A percentile compares a stretch with the other conserved stretches of the same genome.
phyloP scores from a whole-genome alignment of 495 filamentous ascomycete species.

The Podospora tetraspora region DNA sequence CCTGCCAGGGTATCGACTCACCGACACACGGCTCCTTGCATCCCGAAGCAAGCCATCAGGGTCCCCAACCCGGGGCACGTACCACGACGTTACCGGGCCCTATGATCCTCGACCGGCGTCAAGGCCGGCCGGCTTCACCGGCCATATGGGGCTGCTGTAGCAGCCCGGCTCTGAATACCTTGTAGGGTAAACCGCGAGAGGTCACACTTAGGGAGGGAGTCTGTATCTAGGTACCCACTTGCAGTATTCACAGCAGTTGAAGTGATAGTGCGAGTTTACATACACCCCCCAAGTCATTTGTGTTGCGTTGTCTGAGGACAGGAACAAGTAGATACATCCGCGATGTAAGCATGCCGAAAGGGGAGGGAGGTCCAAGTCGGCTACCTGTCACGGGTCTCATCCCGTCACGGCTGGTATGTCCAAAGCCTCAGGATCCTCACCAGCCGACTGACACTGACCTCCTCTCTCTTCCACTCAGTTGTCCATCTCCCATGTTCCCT shows the following conservation, averaged over 20 bases:
- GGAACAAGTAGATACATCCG: not conserved
- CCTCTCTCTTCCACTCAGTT: not conserved
- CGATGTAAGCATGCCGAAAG: not conserved
- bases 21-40: not conserved
- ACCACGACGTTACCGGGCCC: not conserved
- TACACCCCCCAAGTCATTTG: not conserved
- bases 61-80: not conserved
- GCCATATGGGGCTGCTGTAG: not conserved
- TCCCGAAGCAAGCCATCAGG: not conserved
- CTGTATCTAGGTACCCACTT: not conserved
- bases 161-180: not conserved
- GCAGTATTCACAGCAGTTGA: not conserved
- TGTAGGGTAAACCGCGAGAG: not conserved
- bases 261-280: not conserved
- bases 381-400: not conserved
- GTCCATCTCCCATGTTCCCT: not conserved
- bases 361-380: not conserved
- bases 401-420: not conserved
- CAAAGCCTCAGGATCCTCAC: not conserved
- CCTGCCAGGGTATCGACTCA: not conserved
- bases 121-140: not conserved
- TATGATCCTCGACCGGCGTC: not conserved
- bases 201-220: not conserved
- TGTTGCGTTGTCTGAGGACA: too few species aligned
- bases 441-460: not conserved